A percentile compares a stretch with the other conserved stretches of the same genome.
Evolutionary conservation across 1,139 yeast genomes (phyloP).

Genomic region (Taphrina pruni): DNA sequence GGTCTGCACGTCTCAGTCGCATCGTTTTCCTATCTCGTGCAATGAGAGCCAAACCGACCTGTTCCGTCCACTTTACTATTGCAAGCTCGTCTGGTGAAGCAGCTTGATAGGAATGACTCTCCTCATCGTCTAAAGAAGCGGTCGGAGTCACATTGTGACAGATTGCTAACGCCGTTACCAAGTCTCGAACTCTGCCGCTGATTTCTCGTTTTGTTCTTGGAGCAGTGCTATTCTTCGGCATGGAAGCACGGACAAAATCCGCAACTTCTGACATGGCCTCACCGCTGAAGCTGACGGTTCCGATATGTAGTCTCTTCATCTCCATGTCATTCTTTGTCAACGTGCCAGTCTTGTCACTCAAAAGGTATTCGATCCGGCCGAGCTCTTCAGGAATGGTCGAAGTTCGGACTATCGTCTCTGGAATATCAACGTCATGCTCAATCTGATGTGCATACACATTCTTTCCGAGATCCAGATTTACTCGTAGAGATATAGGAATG

Average conservation of each 20-base stretch:
- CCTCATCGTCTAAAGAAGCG: conserved; percentile 59
- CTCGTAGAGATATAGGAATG: conserved; percentile 90
- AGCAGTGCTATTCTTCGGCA: background rate
- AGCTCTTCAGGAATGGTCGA: conserved; percentile 97
- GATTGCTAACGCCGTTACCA: conserved; percentile 79
- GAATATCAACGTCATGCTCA: conserved; percentile 80
- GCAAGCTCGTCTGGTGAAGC: conserved; percentile 99
- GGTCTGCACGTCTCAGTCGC: conserved; percentile 54
- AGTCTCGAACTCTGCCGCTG: conserved; percentile 75
- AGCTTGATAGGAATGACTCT: conserved; percentile 80
- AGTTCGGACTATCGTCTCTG: conserved; percentile 90
- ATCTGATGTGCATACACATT: conserved; percentile 95
- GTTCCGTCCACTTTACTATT: conserved; percentile 87
- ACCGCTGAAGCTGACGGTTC: conserved; percentile 87
- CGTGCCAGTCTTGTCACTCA: conserved; percentile 96
- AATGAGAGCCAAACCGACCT: conserved; percentile 77
- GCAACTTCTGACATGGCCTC: conserved; percentile 90
- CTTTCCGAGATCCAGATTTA: conserved; percentile 91
- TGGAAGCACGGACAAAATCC: conserved; percentile 54
- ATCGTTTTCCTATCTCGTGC: conserved; percentile 82
- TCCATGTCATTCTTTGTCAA: conserved; percentile 98
- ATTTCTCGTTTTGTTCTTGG: conserved; percentile 62
- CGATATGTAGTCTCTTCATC: conserved; percentile 87
- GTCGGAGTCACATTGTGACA: conserved; percentile 95
- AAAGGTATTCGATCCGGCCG: conserved; percentile 89